These are phyloP conservation scores for Boletus rex-veris DNA, from an alignment of 768 basidiomycete genomes.

Conservation along the genomic window DNA sequence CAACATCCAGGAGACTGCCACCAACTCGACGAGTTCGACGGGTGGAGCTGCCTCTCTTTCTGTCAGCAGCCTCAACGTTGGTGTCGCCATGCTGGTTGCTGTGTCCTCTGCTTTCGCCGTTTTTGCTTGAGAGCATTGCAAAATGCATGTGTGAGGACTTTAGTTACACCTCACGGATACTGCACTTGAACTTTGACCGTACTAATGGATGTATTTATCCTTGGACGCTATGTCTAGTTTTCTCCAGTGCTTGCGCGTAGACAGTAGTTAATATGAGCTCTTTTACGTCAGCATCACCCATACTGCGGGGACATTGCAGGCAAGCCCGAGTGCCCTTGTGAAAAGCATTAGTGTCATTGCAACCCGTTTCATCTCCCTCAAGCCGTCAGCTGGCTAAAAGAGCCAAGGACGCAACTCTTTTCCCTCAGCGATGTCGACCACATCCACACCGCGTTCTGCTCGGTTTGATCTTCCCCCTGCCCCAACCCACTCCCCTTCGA, in stretches of 20 bases:
- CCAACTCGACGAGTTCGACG: slow-evolving; percentile 19
- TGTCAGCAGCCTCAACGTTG: slow-evolving; percentile 20
- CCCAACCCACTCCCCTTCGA: slow-evolving; percentile 17
- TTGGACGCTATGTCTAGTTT: not conserved
- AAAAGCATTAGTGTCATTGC: not conserved
- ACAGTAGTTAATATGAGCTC: not conserved
- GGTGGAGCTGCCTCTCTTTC: slow-evolving; percentile 23
- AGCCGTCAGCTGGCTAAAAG: not conserved
- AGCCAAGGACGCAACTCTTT: not conserved
- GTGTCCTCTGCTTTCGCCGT: slow-evolving; percentile 35
- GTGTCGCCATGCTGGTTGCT: slow-evolving; percentile 29
- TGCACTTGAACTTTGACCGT: not conserved
- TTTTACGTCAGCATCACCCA: slow-evolving; percentile 22
- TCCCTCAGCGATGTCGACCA: slow-evolving; percentile 25
- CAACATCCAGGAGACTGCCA: slow-evolving; percentile 20
- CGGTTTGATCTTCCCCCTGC: slow-evolving; percentile 40
- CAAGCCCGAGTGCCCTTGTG: not conserved
- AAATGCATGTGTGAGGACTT: not conserved
- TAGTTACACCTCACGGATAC: not conserved
- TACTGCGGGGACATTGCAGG: not conserved
- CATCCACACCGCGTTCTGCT: slow-evolving; percentile 27
- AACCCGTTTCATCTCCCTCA: not conserved
- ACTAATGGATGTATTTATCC: not conserved
- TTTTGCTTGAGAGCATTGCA: slow-evolving; percentile 27
- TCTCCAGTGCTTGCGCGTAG: not conserved